phyloP scores from a whole-genome alignment of 345 rosid genomes.

The Hypericum androsaemum region DNA sequence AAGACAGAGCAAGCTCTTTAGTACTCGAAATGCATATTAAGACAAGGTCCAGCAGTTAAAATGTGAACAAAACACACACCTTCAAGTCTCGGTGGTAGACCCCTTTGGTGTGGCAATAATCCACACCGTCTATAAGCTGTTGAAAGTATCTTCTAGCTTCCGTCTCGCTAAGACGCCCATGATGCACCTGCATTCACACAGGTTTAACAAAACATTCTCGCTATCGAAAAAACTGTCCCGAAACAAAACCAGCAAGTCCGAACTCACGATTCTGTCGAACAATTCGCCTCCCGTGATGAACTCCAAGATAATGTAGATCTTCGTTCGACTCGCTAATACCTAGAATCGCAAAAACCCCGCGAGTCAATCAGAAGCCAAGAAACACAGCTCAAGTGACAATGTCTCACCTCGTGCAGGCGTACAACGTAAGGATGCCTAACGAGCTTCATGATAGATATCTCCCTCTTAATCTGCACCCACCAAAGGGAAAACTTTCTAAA shows the following conservation, averaged over 20 bases:
- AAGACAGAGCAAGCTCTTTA: constrained; percentile 4
- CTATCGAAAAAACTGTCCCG: background rate
- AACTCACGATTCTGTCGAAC: constrained; percentile 91
- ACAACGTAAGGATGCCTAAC: constrained; percentile 93
- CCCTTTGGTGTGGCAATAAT: constrained; percentile 82
- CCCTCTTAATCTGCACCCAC: constrained; percentile 69
- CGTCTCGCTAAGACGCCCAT: constrained; percentile 78
- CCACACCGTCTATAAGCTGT: constrained; percentile 97
- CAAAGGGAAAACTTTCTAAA: background rate
- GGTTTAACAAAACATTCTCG: constrained; percentile 1
- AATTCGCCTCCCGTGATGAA: constrained; percentile 94
- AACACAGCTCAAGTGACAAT: no score
- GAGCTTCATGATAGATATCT: constrained; percentile 97
- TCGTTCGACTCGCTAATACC: constrained; percentile 89
- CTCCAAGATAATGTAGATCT: constrained; percentile 91
- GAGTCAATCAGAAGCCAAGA: constrained; percentile 9
- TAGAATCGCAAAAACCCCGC: constrained; percentile 11
- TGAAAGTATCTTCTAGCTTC: constrained; percentile 85
- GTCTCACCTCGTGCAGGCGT: constrained; percentile 65
- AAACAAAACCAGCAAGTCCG: constrained; percentile 1
- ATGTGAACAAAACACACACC: constrained; percentile 28
- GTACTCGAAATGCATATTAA: constrained; percentile 13
- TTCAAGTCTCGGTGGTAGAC: constrained; percentile 94
- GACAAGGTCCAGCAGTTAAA: background rate
- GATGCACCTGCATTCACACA: constrained; percentile 47